A percentile compares a stretch with the other conserved stretches of the same genome.
Evolutionary conservation across 2,329 filamentous ascomycete species (phyloP).

Genomic region (Trichoderma sp.): DNA sequence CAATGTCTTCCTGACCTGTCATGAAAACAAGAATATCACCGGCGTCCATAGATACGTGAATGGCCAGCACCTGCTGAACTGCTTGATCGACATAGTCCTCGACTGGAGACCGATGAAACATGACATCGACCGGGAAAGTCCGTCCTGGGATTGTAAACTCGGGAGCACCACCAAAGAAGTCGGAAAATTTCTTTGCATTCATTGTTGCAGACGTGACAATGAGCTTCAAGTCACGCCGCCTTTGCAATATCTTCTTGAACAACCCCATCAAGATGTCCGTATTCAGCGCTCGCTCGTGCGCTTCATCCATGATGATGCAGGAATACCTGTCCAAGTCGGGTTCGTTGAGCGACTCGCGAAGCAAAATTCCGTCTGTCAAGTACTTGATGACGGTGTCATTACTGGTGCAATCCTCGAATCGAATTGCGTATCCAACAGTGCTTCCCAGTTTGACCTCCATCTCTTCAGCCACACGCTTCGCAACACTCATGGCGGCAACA

Average conservation of each 20-base stretch:
- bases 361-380: slow-evolving; percentile 95
- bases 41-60: slow-evolving; percentile 90
- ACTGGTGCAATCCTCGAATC: slow-evolving; percentile 97
- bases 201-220: slow-evolving; percentile 99
- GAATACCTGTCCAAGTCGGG: slow-evolving; percentile 94
- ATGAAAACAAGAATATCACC: slow-evolving; percentile 98
- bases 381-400: slow-evolving; percentile 97
- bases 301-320: slow-evolving; percentile 99
- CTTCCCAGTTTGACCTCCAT: slow-evolving; percentile 93
- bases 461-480: slow-evolving; percentile 96
- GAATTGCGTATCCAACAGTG: slow-evolving; percentile 92
- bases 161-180: slow-evolving; percentile 93
- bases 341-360: slow-evolving; percentile 91
- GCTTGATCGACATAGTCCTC: slow-evolving; percentile 98
- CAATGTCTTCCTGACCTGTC: slow-evolving; percentile 98
- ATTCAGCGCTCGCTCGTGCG: slow-evolving; percentile 93
- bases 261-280: slow-evolving; percentile 97
- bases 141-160: slow-evolving; percentile 96
- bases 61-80: slow-evolving; percentile 92
- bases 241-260: slow-evolving; percentile 93
- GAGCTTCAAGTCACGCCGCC: slow-evolving; percentile 87
- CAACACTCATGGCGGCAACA: slow-evolving; percentile 98
- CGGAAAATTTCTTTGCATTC: slow-evolving; percentile 94
- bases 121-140: slow-evolving; percentile 95
- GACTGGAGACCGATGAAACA: slow-evolving; percentile 91